phyloP scores from a whole-genome alignment of 2,329 filamentous ascomycete species.

The Aspergillus pseudoglaucus region DNA sequence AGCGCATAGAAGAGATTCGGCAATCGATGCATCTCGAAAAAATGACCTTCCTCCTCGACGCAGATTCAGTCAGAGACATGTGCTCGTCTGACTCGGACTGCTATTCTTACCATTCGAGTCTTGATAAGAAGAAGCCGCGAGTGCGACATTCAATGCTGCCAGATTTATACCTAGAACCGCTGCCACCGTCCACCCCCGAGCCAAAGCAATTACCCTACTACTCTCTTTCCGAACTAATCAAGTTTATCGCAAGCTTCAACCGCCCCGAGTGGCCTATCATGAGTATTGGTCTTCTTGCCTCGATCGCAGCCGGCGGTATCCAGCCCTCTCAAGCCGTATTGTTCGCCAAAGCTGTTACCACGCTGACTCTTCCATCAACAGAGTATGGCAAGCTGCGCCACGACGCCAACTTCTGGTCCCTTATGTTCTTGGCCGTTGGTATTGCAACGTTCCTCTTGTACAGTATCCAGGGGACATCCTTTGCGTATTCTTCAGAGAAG shows the following conservation, averaged over 20 bases:
- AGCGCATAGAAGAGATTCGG: conserved; percentile 61
- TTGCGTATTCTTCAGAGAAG: conserved; percentile 80
- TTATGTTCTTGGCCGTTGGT: conserved; percentile 83
- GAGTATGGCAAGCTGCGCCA: conserved; percentile 55
- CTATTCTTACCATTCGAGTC: too few relatives aligned
- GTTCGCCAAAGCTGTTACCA: conserved; percentile 80
- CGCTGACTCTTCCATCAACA: conserved; percentile 53
- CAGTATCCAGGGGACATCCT: conserved; percentile 61
- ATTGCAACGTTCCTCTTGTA: conserved; percentile 66
- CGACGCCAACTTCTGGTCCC: conserved; percentile 76
- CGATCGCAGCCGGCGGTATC: conserved; percentile 70
- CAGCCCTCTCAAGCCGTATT: conserved; percentile 74
- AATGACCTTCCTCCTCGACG: conserved; percentile 31
- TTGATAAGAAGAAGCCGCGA: too few relatives aligned
- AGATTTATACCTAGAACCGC: too few relatives aligned
- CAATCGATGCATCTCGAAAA: conserved; percentile 20
- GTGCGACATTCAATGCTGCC: too few relatives aligned
- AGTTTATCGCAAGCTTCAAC: conserved; percentile 76
- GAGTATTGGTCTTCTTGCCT: conserved; percentile 65
- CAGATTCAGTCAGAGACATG: conserved; percentile 14
- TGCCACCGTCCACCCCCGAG: conserved; percentile 41
- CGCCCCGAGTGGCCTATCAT: conserved; percentile 65
- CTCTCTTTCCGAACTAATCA: conserved; percentile 67
- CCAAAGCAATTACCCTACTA: conserved; percentile 44
- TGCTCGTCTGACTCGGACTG: neutral